phyloP scores from a whole-genome alignment of 1,139 yeast species.

The Taphrina pruni region DNA sequence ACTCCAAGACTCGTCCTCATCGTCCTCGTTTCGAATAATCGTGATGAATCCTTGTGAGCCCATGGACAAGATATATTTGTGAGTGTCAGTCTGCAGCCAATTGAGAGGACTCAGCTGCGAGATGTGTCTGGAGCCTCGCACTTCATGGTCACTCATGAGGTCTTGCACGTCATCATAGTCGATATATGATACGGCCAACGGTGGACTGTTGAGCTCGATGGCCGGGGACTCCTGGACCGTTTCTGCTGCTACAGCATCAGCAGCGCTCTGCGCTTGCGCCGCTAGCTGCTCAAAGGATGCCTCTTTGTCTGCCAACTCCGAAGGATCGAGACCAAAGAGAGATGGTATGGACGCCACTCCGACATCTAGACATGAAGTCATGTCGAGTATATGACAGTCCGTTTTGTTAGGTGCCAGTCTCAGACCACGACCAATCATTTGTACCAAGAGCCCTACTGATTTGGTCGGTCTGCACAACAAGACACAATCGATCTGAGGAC shows the following conservation, averaged over 20 bases:
- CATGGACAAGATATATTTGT: slow-evolving; percentile 31
- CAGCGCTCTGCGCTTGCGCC: slow-evolving; percentile 31
- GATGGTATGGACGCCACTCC: slow-evolving; percentile 71
- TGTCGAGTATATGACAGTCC: slow-evolving; percentile 76
- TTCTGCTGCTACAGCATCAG: slow-evolving; percentile 14
- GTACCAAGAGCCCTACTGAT: slow-evolving; percentile 72
- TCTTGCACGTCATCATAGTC: slow-evolving; percentile 41
- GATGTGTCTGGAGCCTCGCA: slow-evolving; percentile 20
- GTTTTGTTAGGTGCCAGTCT: slow-evolving; percentile 66
- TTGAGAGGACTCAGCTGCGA: slow-evolving; percentile 25
- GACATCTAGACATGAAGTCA: slow-evolving; percentile 65
- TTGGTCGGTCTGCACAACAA: slow-evolving; percentile 81
- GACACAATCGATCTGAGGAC: slow-evolving; percentile 85
- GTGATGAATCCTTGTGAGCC: slow-evolving; percentile 31
- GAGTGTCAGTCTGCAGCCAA: slow-evolving; percentile 35
- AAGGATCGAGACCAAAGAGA: slow-evolving; percentile 59
- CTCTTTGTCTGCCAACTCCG: slow-evolving; percentile 44
- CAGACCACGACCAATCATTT: slow-evolving; percentile 92
- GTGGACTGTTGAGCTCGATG: slow-evolving; percentile 36
- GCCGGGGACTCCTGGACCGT: slow-evolving; percentile 32
- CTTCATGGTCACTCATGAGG: slow-evolving; percentile 35
- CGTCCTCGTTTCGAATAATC: slow-evolving; percentile 2
- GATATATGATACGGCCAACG: slow-evolving; percentile 29
- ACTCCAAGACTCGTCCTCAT: slow-evolving; percentile 7
- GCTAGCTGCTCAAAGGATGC: slow-evolving; percentile 26